These are phyloP conservation scores for Brassica nigra DNA, from an alignment of 345 rosid species.

Conservation along the genomic window DNA sequence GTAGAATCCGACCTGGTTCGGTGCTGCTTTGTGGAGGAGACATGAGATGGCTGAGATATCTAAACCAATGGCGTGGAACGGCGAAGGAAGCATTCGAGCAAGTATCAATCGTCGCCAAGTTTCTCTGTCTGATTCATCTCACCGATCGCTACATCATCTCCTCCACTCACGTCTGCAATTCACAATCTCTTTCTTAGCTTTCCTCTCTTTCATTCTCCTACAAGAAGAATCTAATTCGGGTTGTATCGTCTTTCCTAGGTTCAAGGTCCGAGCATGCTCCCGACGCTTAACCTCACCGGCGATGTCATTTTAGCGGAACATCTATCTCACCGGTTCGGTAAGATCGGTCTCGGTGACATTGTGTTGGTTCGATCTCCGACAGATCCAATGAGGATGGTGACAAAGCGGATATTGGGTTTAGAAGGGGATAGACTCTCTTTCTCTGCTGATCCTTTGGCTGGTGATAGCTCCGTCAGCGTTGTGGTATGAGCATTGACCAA, in stretches of 20 bases:
- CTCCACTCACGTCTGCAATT: conserved; percentile 50
- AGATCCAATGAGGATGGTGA: conserved; percentile 60
- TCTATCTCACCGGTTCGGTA: conserved; percentile 65
- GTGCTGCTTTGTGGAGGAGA: background rate
- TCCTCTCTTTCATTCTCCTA: background rate
- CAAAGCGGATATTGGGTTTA: conserved; percentile 68
- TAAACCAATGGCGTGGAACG: conserved; percentile 46
- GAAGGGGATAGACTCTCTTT: conserved; percentile 71
- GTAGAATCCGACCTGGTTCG: background rate
- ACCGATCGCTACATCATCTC: conserved; percentile 59
- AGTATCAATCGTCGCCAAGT: conserved; percentile 28
- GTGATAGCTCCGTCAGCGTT: conserved; percentile 37
- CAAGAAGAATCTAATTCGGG: background rate
- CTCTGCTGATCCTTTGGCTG: conserved; percentile 45
- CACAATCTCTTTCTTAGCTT: background rate
- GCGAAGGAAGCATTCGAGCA: conserved; percentile 48
- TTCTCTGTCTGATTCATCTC: conserved; percentile 60
- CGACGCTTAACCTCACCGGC: conserved; percentile 69
- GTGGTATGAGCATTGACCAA: conserved; percentile 38
- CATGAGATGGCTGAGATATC: conserved; percentile 23
- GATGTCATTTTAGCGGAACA: conserved; percentile 68
- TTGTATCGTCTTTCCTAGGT: conserved; percentile 47
- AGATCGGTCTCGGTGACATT: conserved; percentile 66
- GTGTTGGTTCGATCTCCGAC: conserved; percentile 70
- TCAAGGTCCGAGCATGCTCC: conserved; percentile 81